Percentiles rank a stretch among this genome's conserved stretches.
These are phyloP conservation scores for Eucalyptus camaldulensis DNA, from an alignment of 345 rosid species.

Conservation along the genomic window DNA sequence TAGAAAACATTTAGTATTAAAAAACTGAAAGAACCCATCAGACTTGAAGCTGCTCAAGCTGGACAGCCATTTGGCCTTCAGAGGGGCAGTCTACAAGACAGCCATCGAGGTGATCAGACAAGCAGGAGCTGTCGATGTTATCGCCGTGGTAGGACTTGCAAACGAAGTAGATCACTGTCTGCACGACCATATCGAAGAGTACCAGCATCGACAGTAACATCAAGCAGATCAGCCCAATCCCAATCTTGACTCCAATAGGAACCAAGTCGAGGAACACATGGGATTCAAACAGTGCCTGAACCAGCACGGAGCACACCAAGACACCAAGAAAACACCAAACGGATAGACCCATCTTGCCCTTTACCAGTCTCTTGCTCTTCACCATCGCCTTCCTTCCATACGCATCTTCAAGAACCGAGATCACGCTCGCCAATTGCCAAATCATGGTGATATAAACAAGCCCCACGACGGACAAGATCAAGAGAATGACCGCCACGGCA, in stretches of 20 bases:
- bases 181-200: slow-evolving; percentile 20
- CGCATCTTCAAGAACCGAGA: slow-evolving; percentile 41
- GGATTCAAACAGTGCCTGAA: background rate
- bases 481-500: background rate
- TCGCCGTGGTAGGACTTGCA: slow-evolving; percentile 53
- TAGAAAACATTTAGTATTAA: background rate
- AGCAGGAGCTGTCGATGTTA: slow-evolving; percentile 1
- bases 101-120: background rate
- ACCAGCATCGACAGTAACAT: slow-evolving; percentile 15
- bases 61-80: background rate
- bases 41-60: background rate
- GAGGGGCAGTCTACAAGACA: background rate
- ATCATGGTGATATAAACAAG: slow-evolving; percentile 16
- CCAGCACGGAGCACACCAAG: background rate
- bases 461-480: slow-evolving; percentile 1
- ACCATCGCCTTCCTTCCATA: slow-evolving; percentile 28
- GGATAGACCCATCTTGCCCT: slow-evolving; percentile 20
- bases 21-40: background rate
- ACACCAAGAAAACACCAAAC: background rate
- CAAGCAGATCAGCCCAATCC: slow-evolving; percentile 17
- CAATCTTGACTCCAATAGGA: background rate
- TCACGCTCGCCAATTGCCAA: slow-evolving; percentile 38
- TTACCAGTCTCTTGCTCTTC: slow-evolving; percentile 21
- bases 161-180: slow-evolving; percentile 43
- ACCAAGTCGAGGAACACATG: slow-evolving; percentile 10